Evolutionary conservation across 1,284 basidiomycete genomes (phyloP), one percentile per base, ranked within the genome.

Genomic region (Cutaneotrichosporon sp.): DNA sequence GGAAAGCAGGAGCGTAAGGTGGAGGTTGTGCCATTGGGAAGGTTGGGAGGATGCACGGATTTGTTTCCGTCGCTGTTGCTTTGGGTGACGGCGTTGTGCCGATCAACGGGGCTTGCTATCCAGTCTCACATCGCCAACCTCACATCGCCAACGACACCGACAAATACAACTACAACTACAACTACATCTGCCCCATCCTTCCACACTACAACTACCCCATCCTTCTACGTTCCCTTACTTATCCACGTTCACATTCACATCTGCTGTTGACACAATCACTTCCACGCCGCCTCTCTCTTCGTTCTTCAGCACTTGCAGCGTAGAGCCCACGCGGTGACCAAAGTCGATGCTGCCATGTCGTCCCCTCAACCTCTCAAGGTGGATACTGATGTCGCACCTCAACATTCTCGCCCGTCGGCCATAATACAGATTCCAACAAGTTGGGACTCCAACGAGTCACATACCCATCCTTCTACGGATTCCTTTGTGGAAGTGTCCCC

Each of bases 381-480:
- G 12, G 46, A 55, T 39, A 55, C 54, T 10, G 49, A 51, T 29
- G 17, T 38, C 11, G 24, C 34, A 27, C 37, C 32, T 11, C 32
- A 31, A 17, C 32, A 39, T 43, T 49, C 47, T 22, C 37, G 33
- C 16, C 47, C 47, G 12, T 49, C 47, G 6, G 42, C 47, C 29
- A 49, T 49, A 19, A 41, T 49, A 20, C 25, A 27, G 22, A 33
- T 33, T 19, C 45, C 41, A 26, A 8, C 49, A 4, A 27, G 25
- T 12, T 50, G 49, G 49, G 41, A 39, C 33, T 44, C 57, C 50
- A 32, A 48, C 45, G 27, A 41, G 9, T 43, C 38, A 49, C 48
- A n/a, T 49, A 22, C 42, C 6, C 27, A 19, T 20, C 29, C 42
- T 32, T 31, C 42, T 51, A 31, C 41, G 16, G 51, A 43, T 17